Evolutionary conservation across 768 basidiomycete genomes (phyloP), one percentile per base, ranked within the genome.

Genomic region (Pisolithus sp.): DNA sequence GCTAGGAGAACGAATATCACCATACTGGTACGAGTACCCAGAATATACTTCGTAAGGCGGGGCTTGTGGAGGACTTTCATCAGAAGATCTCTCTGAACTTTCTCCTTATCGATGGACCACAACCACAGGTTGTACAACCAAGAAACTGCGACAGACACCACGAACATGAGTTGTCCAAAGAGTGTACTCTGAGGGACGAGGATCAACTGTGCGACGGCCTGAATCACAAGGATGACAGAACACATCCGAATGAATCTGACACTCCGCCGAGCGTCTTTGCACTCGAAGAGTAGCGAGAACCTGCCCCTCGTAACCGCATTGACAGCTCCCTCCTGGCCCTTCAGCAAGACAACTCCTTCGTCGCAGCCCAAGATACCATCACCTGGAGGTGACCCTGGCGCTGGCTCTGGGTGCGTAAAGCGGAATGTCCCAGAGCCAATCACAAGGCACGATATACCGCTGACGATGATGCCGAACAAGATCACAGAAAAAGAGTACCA

Each of bases 161-260:
- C 51, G 46, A 71, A 71, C 65, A 71, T 62, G 50, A 69, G 50
- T 43, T 71, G 70, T 13, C 71, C 67, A 10, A 71, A 66, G 7
- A 67, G 55, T 2, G 51, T 49, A 21, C 61, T 61, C 51, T 67
- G 70, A 2, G 70, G 67, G 21, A 68, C 54, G 41, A 71, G 58
- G 36, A 71, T 47, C 13, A 71, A 60, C 40, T 71, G 70, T 6
- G 51, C 20, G 9, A 71, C 36, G 56, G 60, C 68, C 34, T 70
- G 65, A 18, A 52, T 7, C 20, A 62, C 56, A 26, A 69, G 63
- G 3, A 68, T 52, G 37, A 69, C 38, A 0, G 66, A 65, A 41
- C 61, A 62, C 12, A 62, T 15, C 1, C 34, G 34, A 34, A 34
- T 34, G 12, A 15, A 5, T 13, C 63, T 58, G 38, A 70, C 55